These are phyloP conservation scores for Coniophora puteana DNA, from an alignment of 1,284 basidiomycete genomes.

Conservation along the genomic window DNA sequence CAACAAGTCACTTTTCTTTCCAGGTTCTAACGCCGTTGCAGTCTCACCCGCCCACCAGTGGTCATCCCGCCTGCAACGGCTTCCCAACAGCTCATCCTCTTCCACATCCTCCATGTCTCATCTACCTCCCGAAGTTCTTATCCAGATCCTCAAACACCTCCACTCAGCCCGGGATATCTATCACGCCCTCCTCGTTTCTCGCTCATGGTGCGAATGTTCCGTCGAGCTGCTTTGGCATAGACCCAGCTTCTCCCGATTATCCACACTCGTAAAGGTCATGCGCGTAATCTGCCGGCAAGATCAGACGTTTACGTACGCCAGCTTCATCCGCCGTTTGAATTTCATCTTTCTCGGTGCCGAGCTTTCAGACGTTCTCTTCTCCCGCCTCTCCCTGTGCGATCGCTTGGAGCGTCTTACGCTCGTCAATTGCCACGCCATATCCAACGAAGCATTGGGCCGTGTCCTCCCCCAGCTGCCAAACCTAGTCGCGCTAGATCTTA, in stretches of 20 bases:
- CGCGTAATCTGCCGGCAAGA: slow-evolving; percentile 54
- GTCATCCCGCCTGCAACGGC: slow-evolving; percentile 41
- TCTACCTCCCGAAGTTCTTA: slow-evolving; percentile 88
- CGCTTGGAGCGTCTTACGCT: slow-evolving; percentile 91
- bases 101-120: slow-evolving; percentile 45
- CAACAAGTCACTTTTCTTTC: slow-evolving; percentile 48
- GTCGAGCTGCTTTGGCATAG: slow-evolving; percentile 96
- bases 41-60: slow-evolving; percentile 66
- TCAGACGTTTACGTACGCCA: slow-evolving; percentile 85
- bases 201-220: slow-evolving; percentile 93
- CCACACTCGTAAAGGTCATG: slow-evolving; percentile 79
- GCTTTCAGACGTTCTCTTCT: slow-evolving; percentile 79
- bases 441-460: slow-evolving; percentile 62
- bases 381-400: slow-evolving; percentile 72
- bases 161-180: slow-evolving; percentile 74
- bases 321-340: slow-evolving; percentile 90
- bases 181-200: slow-evolving; percentile 78
- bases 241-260: slow-evolving; percentile 71
- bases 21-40: slow-evolving; percentile 36
- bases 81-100: slow-evolving; percentile 22
- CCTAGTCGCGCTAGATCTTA: slow-evolving; percentile 89
- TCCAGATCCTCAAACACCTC: slow-evolving; percentile 89
- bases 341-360: slow-evolving; percentile 76
- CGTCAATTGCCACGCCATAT: slow-evolving; percentile 76
- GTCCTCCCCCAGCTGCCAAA: slow-evolving; percentile 73